Evolutionary conservation across 2,329 filamentous ascomycete species (phyloP).

Genomic region (Leptographium flavum): DNA sequence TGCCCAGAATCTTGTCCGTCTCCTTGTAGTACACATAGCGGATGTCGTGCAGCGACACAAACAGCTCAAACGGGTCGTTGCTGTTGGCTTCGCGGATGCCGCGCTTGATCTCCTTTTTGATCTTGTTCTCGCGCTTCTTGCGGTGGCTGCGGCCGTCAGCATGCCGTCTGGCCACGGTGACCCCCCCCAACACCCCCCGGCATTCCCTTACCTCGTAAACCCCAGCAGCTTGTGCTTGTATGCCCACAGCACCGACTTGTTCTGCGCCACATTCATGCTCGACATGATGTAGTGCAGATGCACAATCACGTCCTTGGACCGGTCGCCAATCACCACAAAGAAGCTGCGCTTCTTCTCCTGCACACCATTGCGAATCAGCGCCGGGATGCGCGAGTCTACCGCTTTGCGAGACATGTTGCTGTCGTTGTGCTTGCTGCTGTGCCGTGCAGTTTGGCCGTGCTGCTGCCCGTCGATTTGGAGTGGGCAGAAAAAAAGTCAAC

Average conservation of each 20-base stretch:
- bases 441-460: neutral
- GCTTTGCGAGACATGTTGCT: constrained; percentile 47
- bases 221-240: constrained; percentile 96
- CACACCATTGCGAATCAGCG: constrained; percentile 80
- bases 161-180: neutral
- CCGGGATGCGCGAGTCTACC: constrained; percentile 73
- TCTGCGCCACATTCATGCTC: constrained; percentile 56
- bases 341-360: constrained; percentile 97
- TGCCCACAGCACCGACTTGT: constrained; percentile 89
- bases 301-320: constrained; percentile 91
- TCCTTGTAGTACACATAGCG: constrained; percentile 99
- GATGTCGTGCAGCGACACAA: constrained; percentile 91
- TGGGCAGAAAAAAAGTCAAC: neutral
- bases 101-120: constrained; percentile 95
- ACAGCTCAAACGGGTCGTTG: constrained; percentile 93
- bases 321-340: constrained; percentile 91
- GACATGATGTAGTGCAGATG: constrained; percentile 87
- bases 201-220: constrained; percentile 52
- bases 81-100: constrained; percentile 84
- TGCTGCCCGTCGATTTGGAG: neutral
- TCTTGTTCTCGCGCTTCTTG: constrained; percentile 95
- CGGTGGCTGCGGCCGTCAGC: constrained; percentile 49
- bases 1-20: constrained; percentile 95
- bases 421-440: neutral
- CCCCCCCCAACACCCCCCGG: neutral